Evolutionary conservation across 305 asterid species (phyloP), one percentile per base, ranked within the genome.

Genomic region (Solanum chacoense): DNA sequence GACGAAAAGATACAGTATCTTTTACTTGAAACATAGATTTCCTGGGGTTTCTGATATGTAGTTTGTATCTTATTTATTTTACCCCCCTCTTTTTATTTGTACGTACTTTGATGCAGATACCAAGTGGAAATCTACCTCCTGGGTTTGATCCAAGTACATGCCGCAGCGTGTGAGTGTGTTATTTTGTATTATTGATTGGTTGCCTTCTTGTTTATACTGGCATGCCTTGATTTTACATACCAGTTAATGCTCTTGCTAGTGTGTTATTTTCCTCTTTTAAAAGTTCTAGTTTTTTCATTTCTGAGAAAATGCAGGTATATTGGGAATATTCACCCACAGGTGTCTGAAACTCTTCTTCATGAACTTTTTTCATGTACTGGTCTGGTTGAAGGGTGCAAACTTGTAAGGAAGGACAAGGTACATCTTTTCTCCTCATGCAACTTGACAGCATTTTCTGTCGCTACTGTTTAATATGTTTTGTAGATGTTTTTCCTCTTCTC

Each of bases 101-200:
- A 55, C 2, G 13, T 32, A 11, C 36, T 31, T 84, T 84, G 45
- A 20, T 84, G 87, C 87, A 84, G 87, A 93, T 95, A 81, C 94
- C 94, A 92, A 95, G 98, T 93, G 98, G 98, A 90, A 96, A 96
- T 94, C 93, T 96, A 91, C 98, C 99, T 92, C 98, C 98, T 90
- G 98, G 99, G 87, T 96, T 96, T 92, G 98, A 96, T 93, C 94
- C 99, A 89, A 96, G 91, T 93, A 91, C 98, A 91, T 96, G 99
- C 95, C 97, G 98, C 96, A 96, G 98, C 90, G 98, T 96, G 99
- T 96, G 95, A 96, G 99, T 95, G 93, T 92, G 93, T 91, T 90
- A 83, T 29, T 83, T 50, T 29, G 40, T 36, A 81, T 18, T 29
- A 83, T 83, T 18, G 22, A 55, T 84, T 84, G 73, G 63, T 22